These are phyloP conservation scores for Radiomyces spectabilis DNA, from an alignment of 192 early-diverging fungal genomes.

Conservation along the genomic window DNA sequence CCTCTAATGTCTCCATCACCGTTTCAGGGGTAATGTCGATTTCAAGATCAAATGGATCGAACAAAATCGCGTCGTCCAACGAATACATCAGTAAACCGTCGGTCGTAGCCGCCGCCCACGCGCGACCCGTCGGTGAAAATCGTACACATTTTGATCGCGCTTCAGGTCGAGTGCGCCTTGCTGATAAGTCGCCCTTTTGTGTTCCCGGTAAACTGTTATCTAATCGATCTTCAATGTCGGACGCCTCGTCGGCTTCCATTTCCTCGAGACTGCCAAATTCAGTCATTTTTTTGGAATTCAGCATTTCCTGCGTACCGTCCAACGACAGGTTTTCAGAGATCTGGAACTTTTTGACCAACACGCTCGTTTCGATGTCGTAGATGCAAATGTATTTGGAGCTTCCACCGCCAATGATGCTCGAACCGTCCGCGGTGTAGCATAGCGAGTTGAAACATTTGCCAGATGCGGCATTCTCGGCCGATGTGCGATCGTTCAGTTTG, in stretches of 20 bases:
- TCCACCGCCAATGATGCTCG: slow-evolving; percentile 87
- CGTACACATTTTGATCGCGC: slow-evolving; percentile 78
- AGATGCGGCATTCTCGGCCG: slow-evolving; percentile 75
- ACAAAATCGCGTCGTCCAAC: slow-evolving; percentile 84
- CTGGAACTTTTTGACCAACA: slow-evolving; percentile 85
- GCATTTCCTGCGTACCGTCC: slow-evolving; percentile 85
- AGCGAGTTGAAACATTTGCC: slow-evolving; percentile 89
- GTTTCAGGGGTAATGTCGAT: slow-evolving; percentile 91
- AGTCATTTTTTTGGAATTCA: slow-evolving; percentile 90
- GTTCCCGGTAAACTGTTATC: slow-evolving; percentile 87
- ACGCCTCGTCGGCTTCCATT: slow-evolving; percentile 78
- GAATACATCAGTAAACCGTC: slow-evolving; percentile 95
- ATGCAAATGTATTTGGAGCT: slow-evolving; percentile 94
- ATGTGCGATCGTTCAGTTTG: slow-evolving; percentile 64
- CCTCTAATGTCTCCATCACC: slow-evolving; percentile 65
- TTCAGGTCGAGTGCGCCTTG: slow-evolving; percentile 69
- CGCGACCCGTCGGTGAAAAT: slow-evolving; percentile 90
- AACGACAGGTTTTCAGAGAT: slow-evolving; percentile 89
- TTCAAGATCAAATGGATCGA: slow-evolving; percentile 98
- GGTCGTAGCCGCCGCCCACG: slow-evolving; percentile 94
- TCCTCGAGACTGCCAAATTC: slow-evolving; percentile 84
- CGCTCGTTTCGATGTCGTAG: slow-evolving; percentile 70
- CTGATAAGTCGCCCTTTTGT: slow-evolving; percentile 73
- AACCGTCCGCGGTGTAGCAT: slow-evolving; percentile 92
- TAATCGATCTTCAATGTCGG: slow-evolving; percentile 77